Evolutionary conservation across 306 rosid genomes (phyloP).

Genomic region (Aeschynomene evenia): DNA sequence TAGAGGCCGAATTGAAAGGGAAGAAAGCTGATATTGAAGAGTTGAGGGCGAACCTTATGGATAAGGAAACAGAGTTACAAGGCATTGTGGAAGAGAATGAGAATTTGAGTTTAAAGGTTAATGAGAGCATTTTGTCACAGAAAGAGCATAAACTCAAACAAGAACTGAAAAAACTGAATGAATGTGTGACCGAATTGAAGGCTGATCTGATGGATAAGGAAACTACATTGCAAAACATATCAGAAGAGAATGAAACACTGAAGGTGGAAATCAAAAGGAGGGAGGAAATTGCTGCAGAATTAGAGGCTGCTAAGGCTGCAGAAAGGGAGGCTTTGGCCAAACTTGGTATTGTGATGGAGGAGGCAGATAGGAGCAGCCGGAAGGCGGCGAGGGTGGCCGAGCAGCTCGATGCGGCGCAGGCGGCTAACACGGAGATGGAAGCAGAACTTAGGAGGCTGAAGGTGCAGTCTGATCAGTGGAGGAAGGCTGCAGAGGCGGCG

Average conservation of each 20-base stretch:
- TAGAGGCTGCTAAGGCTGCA: conserved; percentile 56
- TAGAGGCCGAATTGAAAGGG: conserved; percentile 54
- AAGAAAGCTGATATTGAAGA: conserved; percentile 63
- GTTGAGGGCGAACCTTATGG: conserved; percentile 67
- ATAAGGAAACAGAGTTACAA: conserved; percentile 79
- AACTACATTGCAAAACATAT: conserved; percentile 69
- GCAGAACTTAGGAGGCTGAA: conserved; percentile 74
- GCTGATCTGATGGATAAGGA: conserved; percentile 80
- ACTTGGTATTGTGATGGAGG: conserved; percentile 76
- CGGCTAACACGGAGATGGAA: conserved; percentile 70
- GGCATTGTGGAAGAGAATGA: conserved; percentile 88
- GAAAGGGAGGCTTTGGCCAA: conserved; percentile 62
- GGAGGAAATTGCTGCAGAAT: conserved; percentile 41
- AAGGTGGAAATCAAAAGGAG: conserved; percentile 55
- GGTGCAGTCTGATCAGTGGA: conserved; percentile 96
- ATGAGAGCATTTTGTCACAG: conserved; percentile 40
- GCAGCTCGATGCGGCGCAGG: conserved; percentile 82
- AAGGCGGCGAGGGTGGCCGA: conserved; percentile 68
- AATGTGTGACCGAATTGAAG: conserved; percentile 49
- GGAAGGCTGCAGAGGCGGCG: conserved; percentile 98
- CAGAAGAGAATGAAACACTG: conserved; percentile 76
- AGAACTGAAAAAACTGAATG: conserved; percentile 59
- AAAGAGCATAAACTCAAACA: conserved; percentile 52
- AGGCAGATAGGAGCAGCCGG: conserved; percentile 64
- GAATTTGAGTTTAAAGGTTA: conserved; percentile 54